Evolutionary conservation across 306 rosid genomes (phyloP).

Genomic region (Prunus mira): DNA sequence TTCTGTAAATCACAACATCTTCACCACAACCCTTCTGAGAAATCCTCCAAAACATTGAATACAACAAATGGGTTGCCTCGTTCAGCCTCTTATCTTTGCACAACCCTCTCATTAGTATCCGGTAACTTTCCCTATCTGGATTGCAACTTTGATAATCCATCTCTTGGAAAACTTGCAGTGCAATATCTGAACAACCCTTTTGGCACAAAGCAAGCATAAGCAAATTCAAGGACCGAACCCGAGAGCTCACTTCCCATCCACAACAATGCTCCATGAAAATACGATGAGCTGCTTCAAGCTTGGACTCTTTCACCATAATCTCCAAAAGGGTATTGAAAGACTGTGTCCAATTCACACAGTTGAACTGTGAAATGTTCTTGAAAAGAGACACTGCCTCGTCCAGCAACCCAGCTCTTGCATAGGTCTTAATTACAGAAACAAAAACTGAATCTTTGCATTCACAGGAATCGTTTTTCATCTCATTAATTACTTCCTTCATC

Average conservation of each 20-base stretch:
- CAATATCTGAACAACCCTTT: conserved; percentile 35
- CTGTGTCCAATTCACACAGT: conserved; percentile 42
- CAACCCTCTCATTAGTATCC: conserved; percentile 40
- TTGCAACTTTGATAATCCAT: conserved; percentile 37
- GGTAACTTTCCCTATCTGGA: conserved; percentile 40
- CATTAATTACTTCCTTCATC: conserved; percentile 38
- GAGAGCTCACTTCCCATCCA: conserved; percentile 38
- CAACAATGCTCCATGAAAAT: conserved; percentile 35
- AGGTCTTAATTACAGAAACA: conserved; percentile 35
- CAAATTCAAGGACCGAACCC: conserved; percentile 35
- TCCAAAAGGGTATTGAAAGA: conserved; percentile 43
- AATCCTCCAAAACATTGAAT: conserved; percentile 52
- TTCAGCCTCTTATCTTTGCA: conserved; percentile 37
- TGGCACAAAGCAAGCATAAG: conserved; percentile 37
- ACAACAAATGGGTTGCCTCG: conserved; percentile 43
- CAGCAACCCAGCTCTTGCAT: conserved; percentile 27
- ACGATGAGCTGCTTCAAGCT: conserved; percentile 31
- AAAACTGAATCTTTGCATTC: conserved; percentile 41
- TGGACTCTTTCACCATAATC: conserved; percentile 35
- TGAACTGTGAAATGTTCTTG: conserved; percentile 30
- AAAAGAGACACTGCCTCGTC: conserved; percentile 35
- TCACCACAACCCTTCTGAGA: conserved; percentile 47
- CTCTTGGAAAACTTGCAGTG: conserved; percentile 39
- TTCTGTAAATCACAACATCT: conserved; percentile 39
- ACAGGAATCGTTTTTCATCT: conserved; percentile 38